These are phyloP conservation scores for Aureobasidium sp. DNA, from an alignment of 2,329 filamentous ascomycete species.

Conservation along the genomic window DNA sequence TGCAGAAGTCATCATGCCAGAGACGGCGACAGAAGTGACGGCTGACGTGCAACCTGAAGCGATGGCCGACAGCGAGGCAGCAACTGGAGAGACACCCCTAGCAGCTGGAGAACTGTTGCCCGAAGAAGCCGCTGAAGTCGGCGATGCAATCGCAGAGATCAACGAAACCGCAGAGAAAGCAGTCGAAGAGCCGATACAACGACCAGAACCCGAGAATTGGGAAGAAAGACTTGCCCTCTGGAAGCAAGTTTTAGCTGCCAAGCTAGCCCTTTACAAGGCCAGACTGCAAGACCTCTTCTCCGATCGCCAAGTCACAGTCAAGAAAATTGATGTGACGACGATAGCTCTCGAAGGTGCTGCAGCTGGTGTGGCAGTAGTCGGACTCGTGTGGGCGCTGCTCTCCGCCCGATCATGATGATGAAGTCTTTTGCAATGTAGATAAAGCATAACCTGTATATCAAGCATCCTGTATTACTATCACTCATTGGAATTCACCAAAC, in stretches of 20 bases:
- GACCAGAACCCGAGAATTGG: neutral
- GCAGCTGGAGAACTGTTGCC: conserved; percentile 23
- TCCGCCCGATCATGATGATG: conserved; percentile 23
- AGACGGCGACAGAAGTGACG: neutral
- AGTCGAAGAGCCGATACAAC: neutral
- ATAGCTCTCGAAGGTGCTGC: conserved; percentile 39
- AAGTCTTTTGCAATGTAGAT: conserved; percentile 12
- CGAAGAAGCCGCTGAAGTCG: conserved; percentile 21
- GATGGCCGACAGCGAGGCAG: neutral
- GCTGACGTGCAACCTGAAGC: conserved; percentile 1
- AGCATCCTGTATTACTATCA: conserved; percentile 7
- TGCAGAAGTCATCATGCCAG: conserved; percentile 15
- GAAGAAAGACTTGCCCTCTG: conserved; percentile 7
- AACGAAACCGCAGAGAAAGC: neutral
- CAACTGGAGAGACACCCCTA: conserved; percentile 16
- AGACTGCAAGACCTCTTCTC: conserved; percentile 34
- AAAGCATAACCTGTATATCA: conserved; percentile 14
- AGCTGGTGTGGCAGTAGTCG: conserved; percentile 33
- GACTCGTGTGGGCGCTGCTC: conserved; percentile 29
- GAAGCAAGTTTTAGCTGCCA: neutral
- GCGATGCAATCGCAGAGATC: neutral
- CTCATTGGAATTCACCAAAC: conserved; percentile 70
- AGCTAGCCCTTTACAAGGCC: neutral
- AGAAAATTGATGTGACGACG: conserved; percentile 41
- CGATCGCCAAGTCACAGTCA: conserved; percentile 38